Conservation (phyloP, 2,329 filamentous ascomycete species). For the Neonectria ditissima region DNA sequence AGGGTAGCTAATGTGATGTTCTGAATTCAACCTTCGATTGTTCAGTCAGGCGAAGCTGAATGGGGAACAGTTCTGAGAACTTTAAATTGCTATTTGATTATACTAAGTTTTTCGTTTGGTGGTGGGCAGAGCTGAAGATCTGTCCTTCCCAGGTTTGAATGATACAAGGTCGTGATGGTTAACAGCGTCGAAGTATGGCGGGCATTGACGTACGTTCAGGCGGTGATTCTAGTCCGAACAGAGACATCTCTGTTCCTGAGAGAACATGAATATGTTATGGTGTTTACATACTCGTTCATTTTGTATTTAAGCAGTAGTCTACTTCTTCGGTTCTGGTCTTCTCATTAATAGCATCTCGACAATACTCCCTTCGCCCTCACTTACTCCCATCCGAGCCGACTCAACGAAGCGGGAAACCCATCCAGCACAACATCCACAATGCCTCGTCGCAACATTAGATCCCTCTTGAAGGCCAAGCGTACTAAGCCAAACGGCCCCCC, state of each 20-base stretch:
- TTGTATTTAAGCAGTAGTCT: neutral
- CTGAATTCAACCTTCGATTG: neutral
- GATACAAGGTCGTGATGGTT: too few species aligned
- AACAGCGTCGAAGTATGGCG: too few species aligned
- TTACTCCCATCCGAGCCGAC: too few species aligned
- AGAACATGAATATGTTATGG: neutral
- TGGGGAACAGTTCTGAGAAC: neutral
- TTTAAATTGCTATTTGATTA: too few species aligned
- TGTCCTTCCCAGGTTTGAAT: too few species aligned
- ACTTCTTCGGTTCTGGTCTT: neutral
- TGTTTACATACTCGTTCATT: neutral
- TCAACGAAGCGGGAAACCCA: neutral
- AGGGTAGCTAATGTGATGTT: neutral
- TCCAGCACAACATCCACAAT: neutral
- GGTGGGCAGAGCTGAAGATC: too few species aligned
- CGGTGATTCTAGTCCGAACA: too few species aligned
- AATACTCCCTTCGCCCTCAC: neutral
- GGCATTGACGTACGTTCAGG: too few species aligned
- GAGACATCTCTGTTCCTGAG: neutral
- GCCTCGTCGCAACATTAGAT: neutral
- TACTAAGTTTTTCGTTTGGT: too few species aligned
- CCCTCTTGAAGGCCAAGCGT: neutral
- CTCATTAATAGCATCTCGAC: neutral
- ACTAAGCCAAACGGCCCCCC: neutral
- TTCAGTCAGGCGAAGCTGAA: neutral